Base-by-base conservation (phyloP, 169 alveolate species). In the Babesia ovis region DNA sequence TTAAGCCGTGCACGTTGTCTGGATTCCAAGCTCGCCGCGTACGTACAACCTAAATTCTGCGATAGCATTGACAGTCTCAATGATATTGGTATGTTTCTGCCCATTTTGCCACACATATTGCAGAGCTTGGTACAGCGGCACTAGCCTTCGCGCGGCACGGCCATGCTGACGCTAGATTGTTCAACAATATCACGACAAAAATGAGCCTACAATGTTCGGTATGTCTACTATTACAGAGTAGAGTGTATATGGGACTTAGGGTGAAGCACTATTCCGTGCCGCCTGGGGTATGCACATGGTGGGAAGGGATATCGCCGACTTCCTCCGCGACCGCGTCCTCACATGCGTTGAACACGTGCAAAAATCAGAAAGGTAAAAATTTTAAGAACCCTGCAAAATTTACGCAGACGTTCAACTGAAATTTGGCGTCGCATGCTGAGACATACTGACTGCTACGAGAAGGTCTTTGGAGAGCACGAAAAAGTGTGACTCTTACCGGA, bases 81-180 rank as follows among this genome's bases (percentile, higher is more conserved):
- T 45, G 81, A 69, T 18, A 39, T 61, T 4, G 76, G 84, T 74
- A 9, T 20, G 61, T 31, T 1, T 29, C 11, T 22, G 9, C 2
- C 25, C n/a, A 5, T 4, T 20, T 8, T 16, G 31, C 43, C 20
- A 48, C 0, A 16, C 11, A 4, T 31, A 43, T 20, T 39, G 43
- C 60, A 74, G 86, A 55, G 29, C 68, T 53, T 46, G 70, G 86
- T n/a, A 43, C 77, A 14, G 82, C 86, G 4, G 58, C 71, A 5
- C 50, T 77, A 31, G 86, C 86, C 23, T 77, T 77, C 58, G 86
- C 77, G 50, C 55, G 86, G 35, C 71, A 54, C 66, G 86, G 86
- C 20, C 60, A 67, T 57, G 20, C 71, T 14, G 62, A 68, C 57
- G 32, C n/a, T 67, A 41, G 35, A 2, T 39, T 77, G 32, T 77